A percentile compares a stretch with the other conserved stretches of the same genome.
These are phyloP conservation scores for Mycena alexandri DNA, from an alignment of 768 basidiomycete species.

Conservation along the genomic window DNA sequence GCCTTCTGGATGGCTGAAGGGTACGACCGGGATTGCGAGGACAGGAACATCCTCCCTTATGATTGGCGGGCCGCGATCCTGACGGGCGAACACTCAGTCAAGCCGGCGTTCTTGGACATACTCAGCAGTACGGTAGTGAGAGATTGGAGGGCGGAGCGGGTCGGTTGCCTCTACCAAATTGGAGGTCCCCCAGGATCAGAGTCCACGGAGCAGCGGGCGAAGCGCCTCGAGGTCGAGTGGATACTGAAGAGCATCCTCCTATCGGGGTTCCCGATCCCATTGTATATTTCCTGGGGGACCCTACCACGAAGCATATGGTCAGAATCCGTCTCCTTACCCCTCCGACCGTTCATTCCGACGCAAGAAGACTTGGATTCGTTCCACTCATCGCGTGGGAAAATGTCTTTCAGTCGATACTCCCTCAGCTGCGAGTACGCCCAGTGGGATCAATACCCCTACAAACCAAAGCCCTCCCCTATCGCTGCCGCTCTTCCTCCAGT, in stretches of 20 bases:
- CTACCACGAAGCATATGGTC: no score
- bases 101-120: neutral
- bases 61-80: neutral
- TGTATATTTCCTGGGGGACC: slow-evolving; percentile 9
- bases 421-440: no score
- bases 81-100: neutral
- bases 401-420: no score
- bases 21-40: neutral
- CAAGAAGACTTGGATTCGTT: no score
- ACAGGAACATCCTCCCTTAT: neutral
- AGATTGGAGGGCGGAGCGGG: slow-evolving; percentile 1
- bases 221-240: neutral
- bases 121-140: no score
- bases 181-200: neutral
- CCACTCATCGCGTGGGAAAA: no score
- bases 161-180: slow-evolving; percentile 3
- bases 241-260: neutral
- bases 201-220: neutral
- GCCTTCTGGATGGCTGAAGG: neutral
- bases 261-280: neutral
- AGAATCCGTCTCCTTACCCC: no score
- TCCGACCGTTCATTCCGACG: no score
- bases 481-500: no score
- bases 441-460: no score
- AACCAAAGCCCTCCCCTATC: no score